phyloP scores from a whole-genome alignment of 441 rosid genomes.

The Pelargonium citronellum region DNA sequence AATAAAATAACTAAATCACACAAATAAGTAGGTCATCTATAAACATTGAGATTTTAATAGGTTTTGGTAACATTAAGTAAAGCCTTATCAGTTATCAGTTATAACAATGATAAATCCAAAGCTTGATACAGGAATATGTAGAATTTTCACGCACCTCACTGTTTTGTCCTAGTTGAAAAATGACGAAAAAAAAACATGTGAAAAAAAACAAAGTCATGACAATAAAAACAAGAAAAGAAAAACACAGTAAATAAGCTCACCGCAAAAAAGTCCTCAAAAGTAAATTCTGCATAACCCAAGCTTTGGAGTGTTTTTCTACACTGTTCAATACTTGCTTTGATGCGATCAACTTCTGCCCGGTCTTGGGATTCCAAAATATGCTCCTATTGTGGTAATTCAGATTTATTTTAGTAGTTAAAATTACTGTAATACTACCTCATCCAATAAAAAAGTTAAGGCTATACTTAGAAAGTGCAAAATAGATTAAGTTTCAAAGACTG shows the following conservation, averaged over 20 bases:
- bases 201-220: neutral
- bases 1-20: too few species aligned
- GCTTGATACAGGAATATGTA: too few species aligned
- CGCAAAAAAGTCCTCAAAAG: slow-evolving; percentile 91
- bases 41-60: too few species aligned
- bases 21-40: too few species aligned
- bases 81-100: too few species aligned
- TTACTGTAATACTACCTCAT: neutral
- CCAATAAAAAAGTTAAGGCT: neutral
- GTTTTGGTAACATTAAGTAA: too few species aligned
- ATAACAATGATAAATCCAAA: too few species aligned
- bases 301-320: slow-evolving; percentile 48
- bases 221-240: neutral
- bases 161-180: neutral
- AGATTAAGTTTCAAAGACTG: neutral
- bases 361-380: slow-evolving; percentile 28
- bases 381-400: slow-evolving; percentile 14
- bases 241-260: slow-evolving; percentile 31
- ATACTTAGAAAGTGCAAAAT: neutral
- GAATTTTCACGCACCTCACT: too few species aligned
- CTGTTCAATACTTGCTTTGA: slow-evolving; percentile 24
- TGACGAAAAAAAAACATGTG: neutral
- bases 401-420: neutral
- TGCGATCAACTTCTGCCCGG: slow-evolving; percentile 24
- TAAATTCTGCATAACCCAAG: slow-evolving; percentile 82